Conservation (phyloP, 345 rosid genomes). For the Salix udensis region DNA sequence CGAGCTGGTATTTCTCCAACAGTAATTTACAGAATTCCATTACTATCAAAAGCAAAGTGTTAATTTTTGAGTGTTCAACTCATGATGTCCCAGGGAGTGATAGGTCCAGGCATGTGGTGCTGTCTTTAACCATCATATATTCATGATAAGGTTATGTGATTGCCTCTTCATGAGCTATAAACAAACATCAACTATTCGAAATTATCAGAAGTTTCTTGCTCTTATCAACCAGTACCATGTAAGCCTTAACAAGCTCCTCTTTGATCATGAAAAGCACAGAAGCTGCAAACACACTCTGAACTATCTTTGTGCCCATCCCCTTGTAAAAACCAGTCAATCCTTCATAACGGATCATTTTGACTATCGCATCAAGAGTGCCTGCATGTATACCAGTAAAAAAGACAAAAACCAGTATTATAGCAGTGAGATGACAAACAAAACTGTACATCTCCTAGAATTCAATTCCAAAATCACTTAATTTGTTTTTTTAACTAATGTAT, state of each 20-base stretch:
- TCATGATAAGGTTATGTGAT: not conserved
- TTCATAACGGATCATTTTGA: slow-evolving; percentile 60
- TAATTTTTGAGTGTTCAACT: not conserved
- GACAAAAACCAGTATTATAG: not conserved
- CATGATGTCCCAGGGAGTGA: not conserved
- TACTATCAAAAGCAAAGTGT: not conserved
- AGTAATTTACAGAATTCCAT: not conserved
- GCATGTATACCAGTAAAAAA: slow-evolving; percentile 8
- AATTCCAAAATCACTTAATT: not conserved
- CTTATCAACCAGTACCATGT: slow-evolving; percentile 37
- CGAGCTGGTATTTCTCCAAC: not conserved
- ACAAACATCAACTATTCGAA: slow-evolving; percentile 12
- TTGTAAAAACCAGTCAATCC: slow-evolving; percentile 58
- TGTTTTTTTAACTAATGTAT: too few relatives aligned
- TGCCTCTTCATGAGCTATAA: slow-evolving; percentile 4
- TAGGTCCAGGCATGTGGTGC: not conserved
- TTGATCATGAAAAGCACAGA: slow-evolving; percentile 70
- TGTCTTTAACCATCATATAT: not conserved
- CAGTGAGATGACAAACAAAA: not conserved
- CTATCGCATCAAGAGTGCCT: slow-evolving; percentile 61
- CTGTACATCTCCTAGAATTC: not conserved
- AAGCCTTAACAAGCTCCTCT: slow-evolving; percentile 63
- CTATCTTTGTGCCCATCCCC: slow-evolving; percentile 76
- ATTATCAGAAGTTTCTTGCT: slow-evolving; percentile 29
- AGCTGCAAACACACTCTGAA: slow-evolving; percentile 75